Base-by-base conservation (phyloP, 2,329 filamentous ascomycete genomes). In the Alternaria triticina region DNA sequence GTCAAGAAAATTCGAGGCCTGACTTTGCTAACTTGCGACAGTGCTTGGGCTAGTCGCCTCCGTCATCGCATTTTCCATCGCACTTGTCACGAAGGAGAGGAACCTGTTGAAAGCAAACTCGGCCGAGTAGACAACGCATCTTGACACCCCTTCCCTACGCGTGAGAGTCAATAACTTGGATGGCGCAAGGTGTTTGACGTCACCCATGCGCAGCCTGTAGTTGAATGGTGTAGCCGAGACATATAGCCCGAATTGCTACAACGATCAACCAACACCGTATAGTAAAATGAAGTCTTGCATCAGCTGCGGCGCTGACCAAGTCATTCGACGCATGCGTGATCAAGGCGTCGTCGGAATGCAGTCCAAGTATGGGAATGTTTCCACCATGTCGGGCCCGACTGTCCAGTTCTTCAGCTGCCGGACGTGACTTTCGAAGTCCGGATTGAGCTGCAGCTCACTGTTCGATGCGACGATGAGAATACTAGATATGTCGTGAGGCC, bases 61-160 rank as follows among this genome's bases (percentile, higher is more conserved):
- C 5, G 50, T 54, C 23, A 49, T 68, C 22, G 46, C n/a, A n/a
- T 45, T 61, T 5, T 63, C 67, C 12, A 52, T 68, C 20, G 67
- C 58, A 30, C 57, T 28, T 12, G 20, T 47, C 45, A 47, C 20
- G 20, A 47, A 25, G 23, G 45, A 9, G 47, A 57, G 25, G 4
- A 30, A 22, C 25, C 43, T 9, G n/a, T 40, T 28, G 58, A 59
- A 3, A 65, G 30, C 36, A 40, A 40, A 40, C 36, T 6, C n/a
- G n/a, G n/a, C 36, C 36, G 36, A 40, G 36, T 40, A 40, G 36
- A 40, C 36, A 40, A 40, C 5, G n/a, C 17, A 17, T 40, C 36
- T 11, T 40, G 36, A 1, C 9, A 5, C 9, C 9, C 1, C 1
- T 40, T 40, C n/a, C 17, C 1, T 40, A 40, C 36, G 36, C 36